Conservation (phyloP, 257 asterid genomes). For the Lithospermum erythrorhizon region DNA sequence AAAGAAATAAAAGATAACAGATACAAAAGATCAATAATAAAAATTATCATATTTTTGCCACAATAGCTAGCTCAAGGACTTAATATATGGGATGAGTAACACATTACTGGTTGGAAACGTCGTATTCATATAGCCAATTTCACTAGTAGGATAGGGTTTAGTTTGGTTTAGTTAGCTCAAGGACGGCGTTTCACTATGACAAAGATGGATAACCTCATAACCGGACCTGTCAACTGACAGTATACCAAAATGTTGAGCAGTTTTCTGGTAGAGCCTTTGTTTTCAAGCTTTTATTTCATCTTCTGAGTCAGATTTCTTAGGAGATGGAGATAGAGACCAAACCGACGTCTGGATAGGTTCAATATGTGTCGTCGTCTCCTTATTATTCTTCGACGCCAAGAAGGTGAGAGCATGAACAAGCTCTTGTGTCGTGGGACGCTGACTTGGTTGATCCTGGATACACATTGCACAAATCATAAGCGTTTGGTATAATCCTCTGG, state of each 20-base stretch:
- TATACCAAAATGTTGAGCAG: neutral
- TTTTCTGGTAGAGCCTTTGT: neutral
- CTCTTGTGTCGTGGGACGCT: conserved; percentile 43
- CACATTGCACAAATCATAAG: conserved; percentile 66
- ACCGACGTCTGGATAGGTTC: neutral
- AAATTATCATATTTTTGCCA: neutral
- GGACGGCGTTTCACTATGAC: no score
- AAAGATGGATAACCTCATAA: conserved; percentile 8
- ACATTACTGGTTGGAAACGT: no score
- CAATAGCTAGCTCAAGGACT: neutral
- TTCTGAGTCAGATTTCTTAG: conserved; percentile 5
- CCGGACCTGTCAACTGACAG: neutral
- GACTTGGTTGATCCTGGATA: conserved; percentile 36
- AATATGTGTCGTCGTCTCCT: neutral
- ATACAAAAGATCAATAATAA: no score
- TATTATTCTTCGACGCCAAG: conserved; percentile 33
- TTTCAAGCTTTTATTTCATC: neutral
- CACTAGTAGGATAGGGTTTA: no score
- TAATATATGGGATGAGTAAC: no score
- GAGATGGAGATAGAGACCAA: conserved; percentile 5
- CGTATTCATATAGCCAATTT: no score
- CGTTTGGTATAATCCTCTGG: conserved; percentile 48
- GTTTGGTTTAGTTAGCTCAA: no score
- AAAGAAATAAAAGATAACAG: no score
- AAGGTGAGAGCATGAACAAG: conserved; percentile 44